Percentiles rank a stretch among this genome's conserved stretches.
Conservation (phyloP, 1,284 basidiomycete genomes). For the Ceratobasidium sp. region DNA sequence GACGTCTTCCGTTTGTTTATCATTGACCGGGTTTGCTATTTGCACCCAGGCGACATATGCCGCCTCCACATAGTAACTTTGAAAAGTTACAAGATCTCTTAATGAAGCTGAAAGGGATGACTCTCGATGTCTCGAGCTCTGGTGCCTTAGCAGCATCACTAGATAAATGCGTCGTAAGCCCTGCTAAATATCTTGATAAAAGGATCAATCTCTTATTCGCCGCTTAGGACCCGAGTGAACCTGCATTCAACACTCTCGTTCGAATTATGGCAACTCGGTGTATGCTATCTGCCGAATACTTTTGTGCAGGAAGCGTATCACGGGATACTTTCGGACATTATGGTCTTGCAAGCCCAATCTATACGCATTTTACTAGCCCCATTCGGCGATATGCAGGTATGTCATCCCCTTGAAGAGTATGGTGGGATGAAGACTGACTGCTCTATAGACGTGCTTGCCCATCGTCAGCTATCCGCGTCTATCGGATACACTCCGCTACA, state of each 20-base stretch:
- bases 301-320: conserved; percentile 93
- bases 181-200: neutral
- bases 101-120: conserved; percentile 85
- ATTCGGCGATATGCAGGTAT: conserved; percentile 93
- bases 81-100: conserved; percentile 96
- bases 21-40: neutral
- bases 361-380: conserved; percentile 98
- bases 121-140: conserved; percentile 93
- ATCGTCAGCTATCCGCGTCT: conserved; percentile 93
- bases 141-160: conserved; percentile 91
- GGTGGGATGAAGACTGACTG: conserved; percentile 66
- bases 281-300: conserved; percentile 99
- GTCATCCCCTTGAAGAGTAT: conserved; percentile 56
- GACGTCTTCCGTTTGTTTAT: neutral
- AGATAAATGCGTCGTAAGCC: conserved; percentile 87
- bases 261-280: conserved; percentile 99
- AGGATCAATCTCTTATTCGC: neutral
- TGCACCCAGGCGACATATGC: conserved; percentile 82
- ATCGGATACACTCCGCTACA: conserved; percentile 90
- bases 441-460: conserved; percentile 86
- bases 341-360: conserved; percentile 95
- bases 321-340: conserved; percentile 97
- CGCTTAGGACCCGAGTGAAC: conserved; percentile 78
- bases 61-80: conserved; percentile 94
- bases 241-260: conserved; percentile 96